Base-by-base conservation (phyloP, 805 yeast genomes). In the Ogataea nakhonphanomensis region DNA sequence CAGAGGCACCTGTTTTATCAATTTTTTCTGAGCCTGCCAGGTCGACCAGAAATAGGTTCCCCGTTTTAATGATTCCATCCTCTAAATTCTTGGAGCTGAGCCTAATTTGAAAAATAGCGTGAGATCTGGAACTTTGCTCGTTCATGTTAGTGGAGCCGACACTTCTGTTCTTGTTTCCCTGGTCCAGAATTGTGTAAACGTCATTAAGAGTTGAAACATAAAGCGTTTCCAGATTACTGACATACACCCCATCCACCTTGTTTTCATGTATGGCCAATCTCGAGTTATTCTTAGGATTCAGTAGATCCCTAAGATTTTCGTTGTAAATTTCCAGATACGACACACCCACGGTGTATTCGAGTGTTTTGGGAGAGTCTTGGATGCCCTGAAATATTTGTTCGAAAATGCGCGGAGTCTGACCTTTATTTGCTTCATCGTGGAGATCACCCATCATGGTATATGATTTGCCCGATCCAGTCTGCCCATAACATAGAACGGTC, bases 1-100 rank as follows among this genome's bases (percentile, higher is more conserved):
- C 93, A 0, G 76, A 61, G 1, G 90, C 91, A 2, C 93, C 91
- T 0, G 93, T 78, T 48, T 79, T 82, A 43, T 79, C 78, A 27
- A 81, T 78, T 58, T 80, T 84, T 59, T 90, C 96, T 15, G 91
- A 81, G 5, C 96, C 95, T 0, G 95, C 95, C 48, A 88, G 69
- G 62, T 88, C 96, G 9, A 87, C 91, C 26, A 88, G 61, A 51
- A 80, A 83, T 44, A 88, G 67, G 43, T 76, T 78, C 5, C 89
- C 81, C 27, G 71, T 67, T 55, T 77, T 82, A 14, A 75, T 67
- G 6, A 77, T 70, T 10, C 84, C 85, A n/a, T 73, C 69, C 3
- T 62, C 62, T 13, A 68, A 45, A 50, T 74, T 71, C 54, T 75
- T 76, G 53, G 84, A 91, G n/a, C 74, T 67, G 6, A 89, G 64